phyloP scores from a whole-genome alignment of 2,329 filamentous ascomycete species.

The Septoria linicola region DNA sequence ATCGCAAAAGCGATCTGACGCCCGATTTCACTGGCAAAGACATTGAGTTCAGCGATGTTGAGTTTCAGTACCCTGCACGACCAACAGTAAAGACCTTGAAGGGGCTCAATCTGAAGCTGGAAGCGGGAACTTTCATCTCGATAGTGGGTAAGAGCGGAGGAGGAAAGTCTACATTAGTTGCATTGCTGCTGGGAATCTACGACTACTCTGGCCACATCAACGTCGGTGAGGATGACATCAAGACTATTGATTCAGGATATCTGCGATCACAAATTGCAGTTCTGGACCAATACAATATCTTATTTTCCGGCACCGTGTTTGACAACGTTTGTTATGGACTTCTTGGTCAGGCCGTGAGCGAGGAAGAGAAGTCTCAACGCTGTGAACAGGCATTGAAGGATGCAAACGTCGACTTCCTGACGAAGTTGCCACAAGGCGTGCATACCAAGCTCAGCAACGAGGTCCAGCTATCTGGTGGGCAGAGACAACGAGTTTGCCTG shows the following conservation, averaged over 20 bases:
- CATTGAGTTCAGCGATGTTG: conserved; percentile 41
- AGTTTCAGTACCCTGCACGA: conserved; percentile 48
- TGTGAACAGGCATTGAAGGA: conserved; percentile 39
- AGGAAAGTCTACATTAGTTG: conserved; percentile 47
- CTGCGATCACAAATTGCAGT: conserved; percentile 46
- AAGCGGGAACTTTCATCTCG: conserved; percentile 45
- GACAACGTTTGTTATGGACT: conserved; percentile 48
- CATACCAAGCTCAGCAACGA: conserved; percentile 47
- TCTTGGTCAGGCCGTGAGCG: conserved; percentile 23
- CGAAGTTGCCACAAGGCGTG: conserved; percentile 46
- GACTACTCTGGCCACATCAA: conserved; percentile 43
- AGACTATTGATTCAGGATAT: conserved; percentile 37
- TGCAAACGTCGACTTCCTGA: conserved; percentile 47
- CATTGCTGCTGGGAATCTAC: conserved; percentile 46
- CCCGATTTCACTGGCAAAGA: conserved; percentile 29
- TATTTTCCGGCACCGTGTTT: conserved; percentile 47
- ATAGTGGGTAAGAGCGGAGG: conserved; percentile 48
- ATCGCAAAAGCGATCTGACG: conserved; percentile 31
- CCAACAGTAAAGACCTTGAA: conserved; percentile 44
- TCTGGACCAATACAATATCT: conserved; percentile 47
- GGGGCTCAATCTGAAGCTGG: conserved; percentile 39
- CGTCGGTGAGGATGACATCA: conserved; percentile 44
- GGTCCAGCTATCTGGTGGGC: conserved; percentile 47
- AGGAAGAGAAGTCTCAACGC: conserved; percentile 29
- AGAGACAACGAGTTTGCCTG: conserved; percentile 49